Base-by-base conservation (phyloP, 805 yeast species). In the Spathaspora arborariae region DNA sequence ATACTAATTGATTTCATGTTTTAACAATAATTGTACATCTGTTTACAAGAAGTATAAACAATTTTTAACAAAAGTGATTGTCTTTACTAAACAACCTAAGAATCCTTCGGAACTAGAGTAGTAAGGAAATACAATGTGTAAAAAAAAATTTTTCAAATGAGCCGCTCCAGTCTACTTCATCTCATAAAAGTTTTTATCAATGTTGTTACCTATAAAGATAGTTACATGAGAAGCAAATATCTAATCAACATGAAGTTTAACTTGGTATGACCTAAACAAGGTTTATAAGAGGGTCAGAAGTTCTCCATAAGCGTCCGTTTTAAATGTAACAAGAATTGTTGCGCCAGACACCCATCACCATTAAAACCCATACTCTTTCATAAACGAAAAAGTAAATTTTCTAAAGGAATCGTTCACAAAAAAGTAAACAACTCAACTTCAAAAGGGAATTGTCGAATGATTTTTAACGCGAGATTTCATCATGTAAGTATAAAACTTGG, bases 401-500 rank as follows among this genome's bases (percentile, higher is more conserved):
- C 60, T 60, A 48, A 60, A 62, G 75, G 74, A 70, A 62, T 66
- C 67, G 45, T 51, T 55, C 21, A 41, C 45, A 20, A 41, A 38
- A n/a, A 45, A 43, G 43, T 26, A 54, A 50, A 57, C 52, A 53
- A 68, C 73, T 68, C 76, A 67, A 71, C 75, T 39, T 43, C 20
- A 18, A 44, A 34, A 45, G 76, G 76, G 75, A 64, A 63, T 58
- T 59, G 75, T 70, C 62, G 52, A 59, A 74, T 33, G 57, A 61
- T 54, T 61, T 56, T n/a, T 7, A 22, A 79, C 82, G 82, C 76
- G 74, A 76, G 79, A 66, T 68, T 74, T 79, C 84, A 79, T 79
- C 84, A 79, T 76, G 55, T 68, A 64, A 58, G 72, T 74, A 68
- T 76, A 75, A 78, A 79, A 79, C 81, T 78, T 78, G 80, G 84